Evolutionary conservation across 208 protist species (phyloP).

Genomic region (Trichomonas vaginalis): DNA sequence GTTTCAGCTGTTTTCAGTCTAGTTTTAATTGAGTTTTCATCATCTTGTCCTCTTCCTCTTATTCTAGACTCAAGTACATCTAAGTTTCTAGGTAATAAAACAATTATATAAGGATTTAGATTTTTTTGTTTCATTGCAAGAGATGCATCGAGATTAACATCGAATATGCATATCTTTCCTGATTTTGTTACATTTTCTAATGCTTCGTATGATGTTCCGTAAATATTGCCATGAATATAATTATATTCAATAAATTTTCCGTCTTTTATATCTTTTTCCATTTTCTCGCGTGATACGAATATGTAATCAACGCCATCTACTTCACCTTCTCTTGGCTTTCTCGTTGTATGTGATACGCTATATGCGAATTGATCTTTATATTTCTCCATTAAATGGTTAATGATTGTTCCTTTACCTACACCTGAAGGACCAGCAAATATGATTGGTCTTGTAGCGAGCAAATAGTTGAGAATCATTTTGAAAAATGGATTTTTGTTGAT

Average conservation of each 20-base stretch:
- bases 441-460: too few relatives aligned
- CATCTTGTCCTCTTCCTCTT: constrained; percentile 43
- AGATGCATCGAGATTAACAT: constrained; percentile 52
- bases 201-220: constrained; percentile 42
- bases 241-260: constrained; percentile 47
- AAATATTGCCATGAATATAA: constrained; percentile 49
- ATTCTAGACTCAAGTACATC: constrained; percentile 40
- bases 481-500: too few relatives aligned
- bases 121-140: constrained; percentile 21
- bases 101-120: not conserved
- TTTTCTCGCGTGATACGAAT: constrained; percentile 32
- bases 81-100: not conserved
- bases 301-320: constrained; percentile 43
- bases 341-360: constrained; percentile 52
- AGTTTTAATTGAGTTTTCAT: constrained; percentile 38
- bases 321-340: constrained; percentile 39
- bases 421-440: constrained; percentile 29
- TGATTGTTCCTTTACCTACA: constrained; percentile 34
- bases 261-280: constrained; percentile 41
- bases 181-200: constrained; percentile 26
- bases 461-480: too few relatives aligned
- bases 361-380: constrained; percentile 47
- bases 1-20: constrained; percentile 41
- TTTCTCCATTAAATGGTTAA: constrained; percentile 40
- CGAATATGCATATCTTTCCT: constrained; percentile 43